Evolutionary conservation across 2,329 filamentous ascomycete species (phyloP), one percentile per base, ranked within the genome.

Genomic region (Helotiales sp.): DNA sequence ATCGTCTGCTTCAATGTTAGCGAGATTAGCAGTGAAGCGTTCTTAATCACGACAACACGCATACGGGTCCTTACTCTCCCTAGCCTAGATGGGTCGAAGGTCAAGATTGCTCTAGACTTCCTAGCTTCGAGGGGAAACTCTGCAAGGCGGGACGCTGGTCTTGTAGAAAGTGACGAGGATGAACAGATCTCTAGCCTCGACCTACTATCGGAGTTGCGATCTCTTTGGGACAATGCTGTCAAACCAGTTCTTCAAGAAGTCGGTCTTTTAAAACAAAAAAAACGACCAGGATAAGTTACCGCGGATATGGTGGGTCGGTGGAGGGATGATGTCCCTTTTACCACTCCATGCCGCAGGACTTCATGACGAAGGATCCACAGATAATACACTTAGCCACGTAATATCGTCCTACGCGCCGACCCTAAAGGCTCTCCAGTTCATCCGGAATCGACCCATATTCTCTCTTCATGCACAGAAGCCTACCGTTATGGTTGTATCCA

Each of bases 351-450:
- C 72, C 0, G 71, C 73, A 0, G 74, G 74, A 10, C 52, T 63
- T 30, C 70, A 75, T 51, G 10, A 31, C 1, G 19, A 52, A 7
- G 42, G 51, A 3, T 65, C 61, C 6, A 29, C 29, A 0, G 55
- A 70, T 10, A 70, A 69, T 0, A 70, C 70, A 0, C 38, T 76
- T 1, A 71, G 75, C 44, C 61, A 70, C 40, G 73, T 72, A 3
- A 66, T 76, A 2, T 77, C 74, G 3, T 76, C 74, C 0, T 77
- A 76, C 52, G 66, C 57, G n/a, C 63, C 69, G 0, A 74, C 74
- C 1, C 51, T 76, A 24, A 72, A 70, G 57, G 59, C 71, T 1
- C 38, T 77, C 33, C 9, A 5, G 10, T 13, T 7, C 22, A 38
- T 7, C 27, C 49, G 44, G 27, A 19, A 27, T 25, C 61, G 15